A percentile compares a stretch with the other conserved stretches of the same genome.
These are phyloP conservation scores for Phaeomoniella chlamydospora DNA, from an alignment of 2,329 filamentous ascomycete species.

Conservation along the genomic window DNA sequence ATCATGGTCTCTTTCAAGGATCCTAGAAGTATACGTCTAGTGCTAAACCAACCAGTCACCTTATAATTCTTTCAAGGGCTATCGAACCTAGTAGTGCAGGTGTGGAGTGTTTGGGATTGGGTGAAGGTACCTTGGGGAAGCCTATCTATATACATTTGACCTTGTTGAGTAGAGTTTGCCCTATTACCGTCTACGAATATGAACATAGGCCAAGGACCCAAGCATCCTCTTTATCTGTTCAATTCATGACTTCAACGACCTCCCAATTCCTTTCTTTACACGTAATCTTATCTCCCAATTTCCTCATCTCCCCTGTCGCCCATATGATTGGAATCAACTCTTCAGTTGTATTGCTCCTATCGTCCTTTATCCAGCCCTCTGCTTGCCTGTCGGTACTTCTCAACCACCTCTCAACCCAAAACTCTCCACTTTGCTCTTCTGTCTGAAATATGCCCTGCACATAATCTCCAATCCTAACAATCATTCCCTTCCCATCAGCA, in stretches of 20 bases:
- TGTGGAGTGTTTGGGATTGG: too few relatives aligned
- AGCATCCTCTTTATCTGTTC: too few relatives aligned
- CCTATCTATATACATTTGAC: too few relatives aligned
- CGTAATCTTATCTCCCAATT: slow-evolving; percentile 13
- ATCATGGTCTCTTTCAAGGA: too few relatives aligned
- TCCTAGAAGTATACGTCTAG: too few relatives aligned
- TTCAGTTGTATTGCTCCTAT: not conserved
- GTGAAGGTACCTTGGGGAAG: too few relatives aligned
- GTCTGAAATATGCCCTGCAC: slow-evolving; percentile 8
- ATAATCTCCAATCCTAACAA: slow-evolving; percentile 8
- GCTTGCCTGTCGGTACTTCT: not conserved
- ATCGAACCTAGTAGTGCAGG: too few relatives aligned
- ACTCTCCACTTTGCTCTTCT: not conserved
- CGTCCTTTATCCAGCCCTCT: not conserved
- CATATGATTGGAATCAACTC: slow-evolving; percentile 1
- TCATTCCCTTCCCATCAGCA: slow-evolving; percentile 3
- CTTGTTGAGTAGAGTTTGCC: too few relatives aligned
- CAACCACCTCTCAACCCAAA: slow-evolving; percentile 1
- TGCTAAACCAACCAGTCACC: too few relatives aligned
- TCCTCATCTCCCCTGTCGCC: slow-evolving; percentile 1
- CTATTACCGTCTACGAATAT: too few relatives aligned
- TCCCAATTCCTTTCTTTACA: slow-evolving; percentile 5
- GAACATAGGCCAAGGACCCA: too few relatives aligned
- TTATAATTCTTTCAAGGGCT: too few relatives aligned
- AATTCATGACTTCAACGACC: slow-evolving; percentile 2